Conservation (phyloP, 768 basidiomycete genomes). For the Rubroboletus pulcherrimus region DNA sequence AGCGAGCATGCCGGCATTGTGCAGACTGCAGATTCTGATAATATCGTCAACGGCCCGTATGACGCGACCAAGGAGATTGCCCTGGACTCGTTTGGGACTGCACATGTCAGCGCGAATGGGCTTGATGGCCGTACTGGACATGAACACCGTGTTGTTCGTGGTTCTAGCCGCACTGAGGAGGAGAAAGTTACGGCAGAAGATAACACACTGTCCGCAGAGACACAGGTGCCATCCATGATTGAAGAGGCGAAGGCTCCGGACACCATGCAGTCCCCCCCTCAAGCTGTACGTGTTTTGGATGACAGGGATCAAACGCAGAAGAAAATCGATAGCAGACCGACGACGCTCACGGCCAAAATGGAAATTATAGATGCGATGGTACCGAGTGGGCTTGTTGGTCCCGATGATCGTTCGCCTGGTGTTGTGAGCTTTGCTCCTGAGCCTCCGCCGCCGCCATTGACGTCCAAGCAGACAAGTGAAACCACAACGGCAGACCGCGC, state of each 20-base stretch:
- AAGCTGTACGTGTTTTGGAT: background rate
- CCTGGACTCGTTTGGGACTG: background rate
- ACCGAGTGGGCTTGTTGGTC: constrained; percentile 15
- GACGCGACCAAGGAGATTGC: constrained; percentile 2
- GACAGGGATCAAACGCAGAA: constrained; percentile 8
- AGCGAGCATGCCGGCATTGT: background rate
- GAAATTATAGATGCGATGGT: constrained; percentile 24
- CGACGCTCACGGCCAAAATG: constrained; percentile 22
- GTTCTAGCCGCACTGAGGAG: background rate
- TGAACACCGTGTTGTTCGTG: background rate
- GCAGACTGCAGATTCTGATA: background rate
- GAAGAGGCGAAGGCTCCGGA: background rate
- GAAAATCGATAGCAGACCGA: constrained; percentile 2
- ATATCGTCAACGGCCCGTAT: background rate
- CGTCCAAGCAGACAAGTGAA: constrained; percentile 19
- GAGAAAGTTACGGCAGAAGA: background rate
- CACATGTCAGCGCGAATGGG: background rate
- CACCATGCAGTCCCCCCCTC: background rate
- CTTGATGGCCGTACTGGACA: background rate
- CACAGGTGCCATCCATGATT: background rate
- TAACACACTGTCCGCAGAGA: background rate
- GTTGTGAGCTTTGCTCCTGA: constrained; percentile 29
- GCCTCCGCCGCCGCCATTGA: constrained; percentile 32
- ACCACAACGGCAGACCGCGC: constrained; percentile 1
- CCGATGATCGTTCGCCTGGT: constrained; percentile 19